Evolutionary conservation across 768 basidiomycete species (phyloP), one percentile per base, ranked within the genome.

Genomic region (Boletellus sp.): DNA sequence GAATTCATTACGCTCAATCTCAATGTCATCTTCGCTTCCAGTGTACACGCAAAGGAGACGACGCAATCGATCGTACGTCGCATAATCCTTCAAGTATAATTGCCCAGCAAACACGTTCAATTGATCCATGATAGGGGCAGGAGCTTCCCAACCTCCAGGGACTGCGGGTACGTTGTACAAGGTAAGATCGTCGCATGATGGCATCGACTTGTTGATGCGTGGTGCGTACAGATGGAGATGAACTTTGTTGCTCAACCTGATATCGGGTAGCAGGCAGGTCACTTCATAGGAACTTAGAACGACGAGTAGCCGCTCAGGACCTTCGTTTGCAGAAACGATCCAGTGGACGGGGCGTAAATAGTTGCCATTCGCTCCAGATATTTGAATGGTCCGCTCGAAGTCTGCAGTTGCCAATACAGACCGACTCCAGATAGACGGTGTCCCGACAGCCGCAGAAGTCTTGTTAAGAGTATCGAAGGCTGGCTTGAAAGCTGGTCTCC

Each of bases 141-240:
- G 28, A 4, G 44, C 17, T 3, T 23, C 41, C 49, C 42, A 48
- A 5, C 22, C 38, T 5, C 16, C 15, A 8, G 42, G 45, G 7
- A 38, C 17, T 3, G 48, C 9, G 19, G 56, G 58, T 20, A 53
- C 38, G n/a, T 13, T 24, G 13, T 52, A 47, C 12, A 61, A 51
- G 1, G 10, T 23, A 12, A 66, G 59, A 24, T 65, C 54, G 17
- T 76, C 75, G 40, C 70, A 69, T 10, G 72, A 54, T 26, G 58
- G 54, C 65, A 69, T 70, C 1, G 58, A 56, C 24, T 60, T 47
- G 5, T 57, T 66, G 32, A 68, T 67, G 6, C 72, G 61, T 6
- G 76, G 71, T 2, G 71, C 54, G 52, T 77, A 77, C 1, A 70
- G 31, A 50, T 75, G 74, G 17, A 78, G 64, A 42, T 67, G 61